Conservation (phyloP, 2,329 filamentous ascomycete species). For the Claviceps quebecensis region DNA sequence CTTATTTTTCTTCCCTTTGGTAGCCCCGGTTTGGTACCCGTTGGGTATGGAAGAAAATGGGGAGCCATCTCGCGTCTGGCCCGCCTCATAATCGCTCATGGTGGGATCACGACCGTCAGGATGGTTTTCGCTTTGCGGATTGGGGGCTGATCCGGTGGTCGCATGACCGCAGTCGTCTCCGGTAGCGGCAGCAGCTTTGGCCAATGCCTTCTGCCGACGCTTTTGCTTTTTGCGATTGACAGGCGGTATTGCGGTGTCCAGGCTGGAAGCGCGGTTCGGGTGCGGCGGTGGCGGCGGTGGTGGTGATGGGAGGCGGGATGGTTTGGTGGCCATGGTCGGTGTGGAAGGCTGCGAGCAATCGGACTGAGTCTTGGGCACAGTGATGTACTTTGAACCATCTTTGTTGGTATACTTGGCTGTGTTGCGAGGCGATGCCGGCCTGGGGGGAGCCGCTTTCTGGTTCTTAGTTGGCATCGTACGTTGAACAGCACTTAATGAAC, state of each 20-base stretch:
- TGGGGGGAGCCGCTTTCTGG: constrained; percentile 33
- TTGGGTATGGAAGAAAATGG: constrained; percentile 16
- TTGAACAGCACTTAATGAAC: constrained; percentile 18
- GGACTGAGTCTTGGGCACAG: constrained; percentile 42
- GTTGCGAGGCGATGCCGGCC: constrained; percentile 36
- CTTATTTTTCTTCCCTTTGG: constrained; percentile 37
- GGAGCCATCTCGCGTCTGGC: constrained; percentile 23
- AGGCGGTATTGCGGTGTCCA: constrained; percentile 25
- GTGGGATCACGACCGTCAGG: constrained; percentile 34
- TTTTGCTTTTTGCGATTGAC: constrained; percentile 95
- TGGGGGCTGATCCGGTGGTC: constrained; percentile 17
- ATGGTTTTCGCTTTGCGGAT: constrained; percentile 10
- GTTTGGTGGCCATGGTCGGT: constrained; percentile 29
- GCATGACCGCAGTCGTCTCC: constrained; percentile 26
- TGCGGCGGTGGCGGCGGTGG: constrained; percentile 6
- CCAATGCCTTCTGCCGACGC: constrained; percentile 72
- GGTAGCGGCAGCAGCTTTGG: constrained; percentile 44
- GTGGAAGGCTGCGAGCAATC: constrained; percentile 40
- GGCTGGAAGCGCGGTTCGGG: constrained; percentile 11
- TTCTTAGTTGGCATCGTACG: constrained; percentile 38
- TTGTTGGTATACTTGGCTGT: constrained; percentile 53
- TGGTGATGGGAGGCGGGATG: constrained; percentile 10
- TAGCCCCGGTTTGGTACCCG: constrained; percentile 14
- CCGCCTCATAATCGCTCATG: constrained; percentile 38
- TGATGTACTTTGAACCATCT: constrained; percentile 56